Evolutionary conservation across 345 rosid genomes (phyloP), one percentile per base, ranked within the genome.

Genomic region (Brassica carinata): DNA sequence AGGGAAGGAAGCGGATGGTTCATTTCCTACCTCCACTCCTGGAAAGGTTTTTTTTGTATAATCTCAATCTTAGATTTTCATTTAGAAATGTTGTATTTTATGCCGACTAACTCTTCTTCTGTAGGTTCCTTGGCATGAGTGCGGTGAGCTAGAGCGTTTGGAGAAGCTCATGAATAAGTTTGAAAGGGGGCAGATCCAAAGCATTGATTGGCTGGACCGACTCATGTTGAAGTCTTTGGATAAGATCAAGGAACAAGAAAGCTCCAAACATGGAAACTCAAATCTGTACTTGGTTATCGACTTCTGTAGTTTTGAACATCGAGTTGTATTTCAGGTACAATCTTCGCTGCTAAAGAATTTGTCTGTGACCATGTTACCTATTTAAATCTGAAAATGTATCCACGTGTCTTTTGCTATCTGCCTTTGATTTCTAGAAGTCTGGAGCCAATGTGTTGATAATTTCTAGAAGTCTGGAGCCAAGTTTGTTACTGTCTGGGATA

Each of bases 81-180:
- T 14, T 36, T 38, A 7, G 18, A 38, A 19, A 34, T 34, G 18
- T n/a, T 15, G 26, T 74, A 68, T 33, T 45, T 26, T 3, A 34
- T 26, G 30, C 31, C 2, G 7, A 64, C 72, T 33, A 53, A 4
- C 67, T 53, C 64, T 36, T 63, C 43, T 26, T 38, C 78, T 55
- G 9, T 76, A 95, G 99, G 99, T 96, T 64, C 99, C 99, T n/a
- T 86, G 82, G 90, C 86, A 89, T 61, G 97, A 93, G 85, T 91
- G 92, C 3, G 97, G 99, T 23, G 99, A 96, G 87, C 81, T 93
- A 82, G 99, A 96, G 86, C 91, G 94, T 80, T 81, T 93, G 75
- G 97, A 96, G 80, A 96, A 96, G 88, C 92, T 89, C 80, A 85
- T 88, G 85, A 95, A 93, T 83, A 93, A 93, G 86, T 91, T 91